phyloP scores from a whole-genome alignment of 345 rosid species.

The Pelargonium nanum region DNA sequence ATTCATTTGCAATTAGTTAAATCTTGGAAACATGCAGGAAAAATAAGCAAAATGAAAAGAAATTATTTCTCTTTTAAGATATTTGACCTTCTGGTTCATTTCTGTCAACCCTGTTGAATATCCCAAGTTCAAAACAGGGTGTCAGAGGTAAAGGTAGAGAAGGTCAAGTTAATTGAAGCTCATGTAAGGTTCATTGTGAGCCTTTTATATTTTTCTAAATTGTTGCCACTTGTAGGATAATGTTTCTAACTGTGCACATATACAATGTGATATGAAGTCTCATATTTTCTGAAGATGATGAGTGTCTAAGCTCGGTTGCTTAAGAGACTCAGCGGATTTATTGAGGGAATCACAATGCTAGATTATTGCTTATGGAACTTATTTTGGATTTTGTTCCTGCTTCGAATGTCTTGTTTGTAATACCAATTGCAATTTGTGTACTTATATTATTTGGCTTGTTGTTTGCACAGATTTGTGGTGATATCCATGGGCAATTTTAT shows the following conservation, averaged over 20 bases:
- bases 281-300: not conserved
- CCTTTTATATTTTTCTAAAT: not conserved
- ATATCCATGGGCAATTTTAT: conserved; percentile 95
- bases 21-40: too few relatives aligned
- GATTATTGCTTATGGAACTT: too few relatives aligned
- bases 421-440: not conserved
- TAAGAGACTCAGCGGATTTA: not conserved
- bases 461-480: conserved; percentile 71
- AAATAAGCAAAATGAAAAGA: too few relatives aligned
- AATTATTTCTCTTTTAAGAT: too few relatives aligned
- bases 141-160: too few relatives aligned
- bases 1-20: too few relatives aligned
- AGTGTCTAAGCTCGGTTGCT: not conserved
- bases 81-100: too few relatives aligned
- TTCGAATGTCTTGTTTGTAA: not conserved
- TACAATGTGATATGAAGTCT: not conserved
- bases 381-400: too few relatives aligned
- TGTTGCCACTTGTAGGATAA: too few relatives aligned
- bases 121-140: too few relatives aligned
- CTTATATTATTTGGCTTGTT: conserved; percentile 5
- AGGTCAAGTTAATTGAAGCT: not conserved
- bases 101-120: too few relatives aligned
- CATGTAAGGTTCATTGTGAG: too few relatives aligned
- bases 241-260: not conserved
- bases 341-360: not conserved